Conservation (phyloP, 208 protist species). For the Trypanosoma rangeli region DNA sequence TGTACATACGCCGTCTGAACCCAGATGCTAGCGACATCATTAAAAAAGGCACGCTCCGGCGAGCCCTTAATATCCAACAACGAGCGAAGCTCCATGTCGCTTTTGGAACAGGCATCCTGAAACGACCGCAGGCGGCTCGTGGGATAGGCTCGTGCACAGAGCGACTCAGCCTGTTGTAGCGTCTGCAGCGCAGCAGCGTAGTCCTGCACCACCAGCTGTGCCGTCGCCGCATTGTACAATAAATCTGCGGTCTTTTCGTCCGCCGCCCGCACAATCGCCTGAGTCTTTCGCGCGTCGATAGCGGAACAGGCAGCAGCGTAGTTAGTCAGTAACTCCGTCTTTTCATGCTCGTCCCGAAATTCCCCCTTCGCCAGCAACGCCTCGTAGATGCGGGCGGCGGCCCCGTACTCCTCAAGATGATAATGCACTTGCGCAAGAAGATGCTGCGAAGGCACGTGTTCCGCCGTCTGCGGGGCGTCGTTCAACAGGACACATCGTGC, state of each 20-base stretch:
- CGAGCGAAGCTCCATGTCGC: slow-evolving; percentile 27
- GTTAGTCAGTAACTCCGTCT: slow-evolving; percentile 73
- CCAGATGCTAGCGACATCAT: slow-evolving; percentile 78
- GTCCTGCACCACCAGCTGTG: slow-evolving; percentile 59
- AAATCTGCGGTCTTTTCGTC: slow-evolving; percentile 74
- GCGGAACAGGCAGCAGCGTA: slow-evolving; percentile 63
- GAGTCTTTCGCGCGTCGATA: slow-evolving; percentile 34
- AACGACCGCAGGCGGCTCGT: slow-evolving; percentile 49
- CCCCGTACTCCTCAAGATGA: slow-evolving; percentile 74
- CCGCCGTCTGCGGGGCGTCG: slow-evolving; percentile 21
- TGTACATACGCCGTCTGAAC: slow-evolving; percentile 79
- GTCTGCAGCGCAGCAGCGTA: slow-evolving; percentile 52
- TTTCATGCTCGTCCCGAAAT: slow-evolving; percentile 74
- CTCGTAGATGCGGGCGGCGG: slow-evolving; percentile 68
- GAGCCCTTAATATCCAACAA: slow-evolving; percentile 31
- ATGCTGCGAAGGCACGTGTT: slow-evolving; percentile 53
- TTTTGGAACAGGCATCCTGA: slow-evolving; percentile 45
- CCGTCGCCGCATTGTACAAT: slow-evolving; percentile 77
- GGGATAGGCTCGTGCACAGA: slow-evolving; percentile 48
- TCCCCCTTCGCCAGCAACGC: slow-evolving; percentile 39
- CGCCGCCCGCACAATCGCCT: slow-evolving; percentile 46
- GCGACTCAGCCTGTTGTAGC: slow-evolving; percentile 62
- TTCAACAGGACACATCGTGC: slow-evolving; percentile 46
- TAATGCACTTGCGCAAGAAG: slow-evolving; percentile 84
- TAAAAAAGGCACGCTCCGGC: slow-evolving; percentile 73